Evolutionary conservation across 2,329 filamentous ascomycete genomes (phyloP).

Genomic region (Sordariomycetes sp.): DNA sequence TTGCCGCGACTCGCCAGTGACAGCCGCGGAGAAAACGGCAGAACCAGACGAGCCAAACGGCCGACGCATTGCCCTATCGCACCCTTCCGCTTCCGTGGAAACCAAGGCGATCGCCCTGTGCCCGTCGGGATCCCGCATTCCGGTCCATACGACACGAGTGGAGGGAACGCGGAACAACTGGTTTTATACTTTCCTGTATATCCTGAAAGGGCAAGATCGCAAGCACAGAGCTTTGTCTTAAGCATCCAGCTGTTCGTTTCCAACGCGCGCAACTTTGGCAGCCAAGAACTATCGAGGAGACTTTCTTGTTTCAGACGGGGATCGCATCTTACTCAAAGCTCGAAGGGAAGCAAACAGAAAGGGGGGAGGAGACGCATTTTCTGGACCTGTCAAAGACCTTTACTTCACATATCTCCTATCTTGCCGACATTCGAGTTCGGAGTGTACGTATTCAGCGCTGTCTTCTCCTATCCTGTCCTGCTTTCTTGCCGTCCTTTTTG

Average conservation of each 20-base stretch:
- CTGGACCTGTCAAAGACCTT: not conserved
- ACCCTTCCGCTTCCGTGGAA: not conserved
- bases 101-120: not conserved
- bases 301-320: not conserved
- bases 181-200: not conserved
- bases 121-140: not conserved
- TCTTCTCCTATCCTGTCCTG: not conserved
- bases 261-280: not conserved
- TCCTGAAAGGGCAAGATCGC: slow-evolving; percentile 12
- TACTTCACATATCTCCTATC: not conserved
- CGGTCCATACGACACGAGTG: not conserved
- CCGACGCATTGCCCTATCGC: not conserved
- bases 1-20: not conserved
- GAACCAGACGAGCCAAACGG: not conserved
- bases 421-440: not conserved
- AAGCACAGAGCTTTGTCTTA: slow-evolving; percentile 52
- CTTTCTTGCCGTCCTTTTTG: not conserved
- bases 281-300: not conserved
- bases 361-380: not conserved
- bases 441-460: slow-evolving; percentile 4
- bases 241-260: not conserved
- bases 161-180: not conserved
- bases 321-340: not conserved
- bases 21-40: not conserved
- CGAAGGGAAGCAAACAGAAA: not conserved